Conservation (phyloP, 1,139 yeast species). For the Meyerozyma athensensis region DNA sequence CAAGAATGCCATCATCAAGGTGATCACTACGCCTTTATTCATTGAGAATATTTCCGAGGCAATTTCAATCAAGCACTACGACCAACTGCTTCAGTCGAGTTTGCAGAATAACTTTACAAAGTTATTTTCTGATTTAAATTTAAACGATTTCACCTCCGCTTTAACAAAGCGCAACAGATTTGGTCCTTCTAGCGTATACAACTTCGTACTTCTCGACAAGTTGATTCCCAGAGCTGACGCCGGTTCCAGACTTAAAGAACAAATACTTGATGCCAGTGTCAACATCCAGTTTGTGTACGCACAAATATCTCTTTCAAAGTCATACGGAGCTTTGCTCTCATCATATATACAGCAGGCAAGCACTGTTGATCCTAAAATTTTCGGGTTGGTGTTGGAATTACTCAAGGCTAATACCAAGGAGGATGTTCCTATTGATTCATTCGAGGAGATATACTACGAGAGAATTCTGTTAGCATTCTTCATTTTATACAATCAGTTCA, state of each 20-base stretch:
- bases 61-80: conserved; percentile 27
- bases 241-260: conserved; percentile 51
- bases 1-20: conserved; percentile 38
- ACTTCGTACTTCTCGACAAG: conserved; percentile 59
- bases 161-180: conserved; percentile 43
- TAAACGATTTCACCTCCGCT: conserved; percentile 54
- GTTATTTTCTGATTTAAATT: conserved; percentile 42
- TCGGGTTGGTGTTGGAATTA: conserved; percentile 44
- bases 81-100: conserved; percentile 39
- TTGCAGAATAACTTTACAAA: conserved; percentile 41
- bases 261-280: conserved; percentile 56
- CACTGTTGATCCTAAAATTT: conserved; percentile 29
- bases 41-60: conserved; percentile 24
- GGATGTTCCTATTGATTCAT: conserved; percentile 46
- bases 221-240: conserved; percentile 41
- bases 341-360: conserved; percentile 42
- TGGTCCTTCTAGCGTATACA: conserved; percentile 54
- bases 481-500: conserved; percentile 47
- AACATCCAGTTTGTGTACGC: conserved; percentile 63
- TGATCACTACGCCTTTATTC: conserved; percentile 38
- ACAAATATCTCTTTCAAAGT: conserved; percentile 64
- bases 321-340: conserved; percentile 75
- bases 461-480: conserved; percentile 70
- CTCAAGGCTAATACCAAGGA: conserved; percentile 50
- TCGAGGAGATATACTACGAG: conserved; percentile 51